Evolutionary conservation across 257 asterid species (phyloP).

Genomic region (Penstemon eatonii): DNA sequence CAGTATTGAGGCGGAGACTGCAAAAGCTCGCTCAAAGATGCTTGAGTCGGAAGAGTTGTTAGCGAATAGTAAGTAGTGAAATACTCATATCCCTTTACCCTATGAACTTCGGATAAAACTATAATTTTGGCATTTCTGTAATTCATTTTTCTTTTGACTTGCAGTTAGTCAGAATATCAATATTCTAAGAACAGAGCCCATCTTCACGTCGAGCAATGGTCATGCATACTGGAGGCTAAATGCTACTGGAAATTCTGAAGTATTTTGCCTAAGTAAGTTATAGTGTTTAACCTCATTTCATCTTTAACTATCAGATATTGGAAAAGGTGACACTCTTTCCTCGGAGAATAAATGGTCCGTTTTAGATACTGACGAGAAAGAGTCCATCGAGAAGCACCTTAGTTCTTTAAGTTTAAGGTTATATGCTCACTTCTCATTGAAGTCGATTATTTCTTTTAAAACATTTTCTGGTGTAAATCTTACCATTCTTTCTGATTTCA

Average conservation of each 20-base stretch:
- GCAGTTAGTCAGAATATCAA: conserved; percentile 45
- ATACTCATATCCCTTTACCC: conserved; percentile 1
- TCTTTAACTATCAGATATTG: conserved; percentile 41
- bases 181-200: conserved; percentile 52
- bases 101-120: neutral
- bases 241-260: conserved; percentile 35
- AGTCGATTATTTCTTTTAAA: neutral
- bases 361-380: conserved; percentile 38
- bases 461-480: neutral
- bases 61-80: conserved; percentile 45
- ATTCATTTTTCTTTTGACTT: conserved; percentile 4
- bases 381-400: conserved; percentile 38
- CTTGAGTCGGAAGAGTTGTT: conserved; percentile 49
- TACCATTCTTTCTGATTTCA: conserved; percentile 25
- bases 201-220: conserved; percentile 44
- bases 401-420: conserved; percentile 31
- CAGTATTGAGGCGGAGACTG: conserved; percentile 45
- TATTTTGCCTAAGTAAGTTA: conserved; percentile 59
- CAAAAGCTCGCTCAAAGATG: conserved; percentile 56
- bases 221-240: conserved; percentile 60
- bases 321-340: conserved; percentile 37
- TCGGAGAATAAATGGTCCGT: conserved; percentile 42
- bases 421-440: neutral
- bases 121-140: neutral
- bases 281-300: conserved; percentile 19